These are phyloP conservation scores for Rheum nobile DNA, from an alignment of 148 eudicot species.

Conservation along the genomic window DNA sequence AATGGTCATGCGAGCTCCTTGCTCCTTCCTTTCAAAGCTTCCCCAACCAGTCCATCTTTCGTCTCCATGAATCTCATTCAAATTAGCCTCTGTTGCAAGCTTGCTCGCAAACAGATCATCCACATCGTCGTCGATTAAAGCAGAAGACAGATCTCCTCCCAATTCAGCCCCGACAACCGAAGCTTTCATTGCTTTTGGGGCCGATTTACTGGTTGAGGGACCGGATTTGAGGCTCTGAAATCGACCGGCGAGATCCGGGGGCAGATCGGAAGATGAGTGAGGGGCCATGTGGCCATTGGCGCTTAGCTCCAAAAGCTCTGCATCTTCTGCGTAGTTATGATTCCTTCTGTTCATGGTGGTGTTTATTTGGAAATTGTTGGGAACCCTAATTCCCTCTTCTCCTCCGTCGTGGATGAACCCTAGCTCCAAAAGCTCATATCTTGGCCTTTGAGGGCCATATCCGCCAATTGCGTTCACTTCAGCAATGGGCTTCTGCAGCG, in stretches of 20 bases:
- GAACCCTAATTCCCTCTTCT: not conserved
- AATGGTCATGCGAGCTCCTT: no score
- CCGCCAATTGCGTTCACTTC: no score
- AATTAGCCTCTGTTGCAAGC: no score
- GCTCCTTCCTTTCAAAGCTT: no score
- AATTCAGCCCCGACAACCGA: not conserved
- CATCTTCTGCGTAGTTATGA: conserved; percentile 29
- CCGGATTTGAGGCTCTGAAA: conserved; percentile 47
- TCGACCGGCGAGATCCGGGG: conserved; percentile 61
- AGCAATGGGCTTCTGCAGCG: no score
- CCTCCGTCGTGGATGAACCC: not conserved
- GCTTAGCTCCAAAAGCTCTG: conserved; percentile 43
- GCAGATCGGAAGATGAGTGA: conserved; percentile 26
- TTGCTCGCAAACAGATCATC: conserved; percentile 55
- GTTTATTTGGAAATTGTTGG: not conserved
- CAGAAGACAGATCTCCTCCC: conserved; percentile 2
- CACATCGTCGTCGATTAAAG: conserved; percentile 6
- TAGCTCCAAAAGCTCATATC: no score
- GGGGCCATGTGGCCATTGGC: conserved; percentile 49
- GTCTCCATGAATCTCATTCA: no score
- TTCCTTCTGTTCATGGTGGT: conserved; percentile 14
- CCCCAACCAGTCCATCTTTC: no score
- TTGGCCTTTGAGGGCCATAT: no score
- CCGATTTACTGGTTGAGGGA: conserved; percentile 13
- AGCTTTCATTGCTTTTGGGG: conserved; percentile 4